These are phyloP conservation scores for Colletotrichum plurivorum DNA, from an alignment of 2,329 filamentous ascomycete species.

Conservation along the genomic window DNA sequence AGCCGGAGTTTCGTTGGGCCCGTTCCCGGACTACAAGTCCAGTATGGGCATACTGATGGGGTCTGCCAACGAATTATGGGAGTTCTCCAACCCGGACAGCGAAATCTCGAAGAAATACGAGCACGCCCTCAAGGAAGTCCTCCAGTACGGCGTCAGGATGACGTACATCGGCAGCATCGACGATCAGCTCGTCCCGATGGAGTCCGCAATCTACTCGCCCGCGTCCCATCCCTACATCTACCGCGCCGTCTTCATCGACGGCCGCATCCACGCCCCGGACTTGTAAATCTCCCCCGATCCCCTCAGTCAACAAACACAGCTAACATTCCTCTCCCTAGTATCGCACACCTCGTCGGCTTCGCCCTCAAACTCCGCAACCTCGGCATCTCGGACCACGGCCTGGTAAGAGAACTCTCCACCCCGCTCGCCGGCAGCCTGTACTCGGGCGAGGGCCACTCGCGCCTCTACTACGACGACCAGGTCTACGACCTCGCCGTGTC, in stretches of 20 bases:
- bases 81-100: slow-evolving; percentile 88
- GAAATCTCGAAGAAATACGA: slow-evolving; percentile 87
- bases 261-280: slow-evolving; percentile 90
- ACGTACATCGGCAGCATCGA: slow-evolving; percentile 96
- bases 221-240: slow-evolving; percentile 94
- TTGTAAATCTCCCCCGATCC: slow-evolving; percentile 68
- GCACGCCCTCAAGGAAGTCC: slow-evolving; percentile 78
- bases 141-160: slow-evolving; percentile 85
- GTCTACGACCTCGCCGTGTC: slow-evolving; percentile 86
- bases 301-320: background rate
- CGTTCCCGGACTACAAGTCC: slow-evolving; percentile 92
- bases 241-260: slow-evolving; percentile 95
- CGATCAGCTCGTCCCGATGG: slow-evolving; percentile 94
- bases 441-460: slow-evolving; percentile 91
- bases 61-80: slow-evolving; percentile 93
- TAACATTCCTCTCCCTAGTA: slow-evolving; percentile 54
- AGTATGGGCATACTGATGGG: slow-evolving; percentile 89
- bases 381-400: slow-evolving; percentile 91
- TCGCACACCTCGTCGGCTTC: slow-evolving; percentile 93
- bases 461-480: slow-evolving; percentile 89
- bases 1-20: slow-evolving; percentile 92
- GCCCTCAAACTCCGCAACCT: slow-evolving; percentile 94
- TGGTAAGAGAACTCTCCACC: slow-evolving; percentile 89
- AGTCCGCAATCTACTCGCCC: slow-evolving; percentile 88
- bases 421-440: slow-evolving; percentile 94